Conservation (phyloP, 2,329 filamentous ascomycete species). For the Pseudogymnoascus sp. region DNA sequence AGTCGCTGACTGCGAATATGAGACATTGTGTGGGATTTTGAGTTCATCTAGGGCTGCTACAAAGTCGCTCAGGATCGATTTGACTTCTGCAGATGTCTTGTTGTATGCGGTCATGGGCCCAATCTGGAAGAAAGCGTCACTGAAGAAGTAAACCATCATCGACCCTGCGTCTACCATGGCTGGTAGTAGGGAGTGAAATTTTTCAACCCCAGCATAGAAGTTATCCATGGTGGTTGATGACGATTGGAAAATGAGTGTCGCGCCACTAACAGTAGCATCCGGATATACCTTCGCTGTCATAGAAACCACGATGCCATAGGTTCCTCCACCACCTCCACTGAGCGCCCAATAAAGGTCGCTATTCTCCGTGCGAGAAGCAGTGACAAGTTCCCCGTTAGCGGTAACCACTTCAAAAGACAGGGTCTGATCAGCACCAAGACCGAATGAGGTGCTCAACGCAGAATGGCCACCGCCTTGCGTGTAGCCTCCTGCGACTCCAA, state of each 20-base stretch:
- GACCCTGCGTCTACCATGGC: constrained; percentile 42
- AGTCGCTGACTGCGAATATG: constrained; percentile 19
- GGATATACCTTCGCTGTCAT: constrained; percentile 46
- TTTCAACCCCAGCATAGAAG: constrained; percentile 42
- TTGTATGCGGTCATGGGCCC: constrained; percentile 41
- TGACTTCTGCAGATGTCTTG: constrained; percentile 36
- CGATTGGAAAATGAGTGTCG: constrained; percentile 36
- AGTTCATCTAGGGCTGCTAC: constrained; percentile 33
- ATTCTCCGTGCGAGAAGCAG: constrained; percentile 40
- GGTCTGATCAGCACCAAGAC: constrained; percentile 52
- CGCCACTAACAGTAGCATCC: constrained; percentile 36
- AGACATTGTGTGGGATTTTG: constrained; percentile 28
- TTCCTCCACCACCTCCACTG: constrained; percentile 51
- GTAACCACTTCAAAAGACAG: constrained; percentile 51
- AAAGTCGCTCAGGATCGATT: constrained; percentile 40
- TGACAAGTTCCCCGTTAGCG: constrained; percentile 40
- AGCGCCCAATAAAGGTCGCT: constrained; percentile 57
- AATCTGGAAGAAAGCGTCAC: constrained; percentile 40
- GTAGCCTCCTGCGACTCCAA: constrained; percentile 53
- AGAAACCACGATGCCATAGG: constrained; percentile 48
- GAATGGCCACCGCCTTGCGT: constrained; percentile 54
- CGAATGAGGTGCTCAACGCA: constrained; percentile 44
- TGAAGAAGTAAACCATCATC: constrained; percentile 43
- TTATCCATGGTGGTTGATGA: constrained; percentile 30
- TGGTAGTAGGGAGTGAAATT: constrained; percentile 39